A percentile compares a stretch with the other conserved stretches of the same genome.
Evolutionary conservation across 1,284 basidiomycete species (phyloP).

Genomic region (Apiotrichum veenhuisii): DNA sequence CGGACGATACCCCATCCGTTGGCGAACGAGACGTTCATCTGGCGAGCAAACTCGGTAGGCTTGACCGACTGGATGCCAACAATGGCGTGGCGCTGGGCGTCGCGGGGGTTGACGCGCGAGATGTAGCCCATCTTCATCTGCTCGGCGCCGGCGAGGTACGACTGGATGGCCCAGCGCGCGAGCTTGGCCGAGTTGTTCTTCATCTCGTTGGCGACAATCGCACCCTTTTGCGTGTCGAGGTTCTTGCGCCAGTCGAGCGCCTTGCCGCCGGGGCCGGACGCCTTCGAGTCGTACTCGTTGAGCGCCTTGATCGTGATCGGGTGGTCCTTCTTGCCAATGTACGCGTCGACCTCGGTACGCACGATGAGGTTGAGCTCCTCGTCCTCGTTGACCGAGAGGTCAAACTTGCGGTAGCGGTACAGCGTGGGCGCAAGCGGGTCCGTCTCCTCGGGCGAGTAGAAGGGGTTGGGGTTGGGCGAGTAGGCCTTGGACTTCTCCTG

Average conservation of each 20-base stretch:
- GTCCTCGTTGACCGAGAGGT: conserved; percentile 87
- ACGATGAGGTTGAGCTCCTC: conserved; percentile 81
- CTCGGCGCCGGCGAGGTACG: conserved; percentile 91
- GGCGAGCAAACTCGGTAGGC: conserved; percentile 87
- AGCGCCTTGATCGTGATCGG: conserved; percentile 89
- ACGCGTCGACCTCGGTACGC: conserved; percentile 95
- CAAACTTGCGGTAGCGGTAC: conserved; percentile 94
- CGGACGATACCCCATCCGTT: conserved; percentile 99
- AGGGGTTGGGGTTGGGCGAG: conserved; percentile 84
- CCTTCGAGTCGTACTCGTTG: conserved; percentile 94
- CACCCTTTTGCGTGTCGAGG: conserved; percentile 92
- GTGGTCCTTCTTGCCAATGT: conserved; percentile 57
- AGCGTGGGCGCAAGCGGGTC: conserved; percentile 93
- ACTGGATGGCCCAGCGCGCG: conserved; percentile 95
- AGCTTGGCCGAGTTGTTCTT: conserved; percentile 99
- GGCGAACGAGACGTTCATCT: conserved; percentile 89
- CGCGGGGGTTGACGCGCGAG: conserved; percentile 87
- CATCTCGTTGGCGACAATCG: conserved; percentile 99
- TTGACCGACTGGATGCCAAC: conserved; percentile 93
- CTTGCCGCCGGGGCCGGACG: conserved; percentile 60
- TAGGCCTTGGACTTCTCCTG: conserved; percentile 57
- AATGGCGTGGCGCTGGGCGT: conserved; percentile 92
- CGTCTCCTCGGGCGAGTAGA: conserved; percentile 91
- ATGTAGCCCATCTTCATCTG: conserved; percentile 95
- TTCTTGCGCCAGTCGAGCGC: conserved; percentile 97